Conservation (phyloP, 75 land plant species). For the Pinus albicaulis region DNA sequence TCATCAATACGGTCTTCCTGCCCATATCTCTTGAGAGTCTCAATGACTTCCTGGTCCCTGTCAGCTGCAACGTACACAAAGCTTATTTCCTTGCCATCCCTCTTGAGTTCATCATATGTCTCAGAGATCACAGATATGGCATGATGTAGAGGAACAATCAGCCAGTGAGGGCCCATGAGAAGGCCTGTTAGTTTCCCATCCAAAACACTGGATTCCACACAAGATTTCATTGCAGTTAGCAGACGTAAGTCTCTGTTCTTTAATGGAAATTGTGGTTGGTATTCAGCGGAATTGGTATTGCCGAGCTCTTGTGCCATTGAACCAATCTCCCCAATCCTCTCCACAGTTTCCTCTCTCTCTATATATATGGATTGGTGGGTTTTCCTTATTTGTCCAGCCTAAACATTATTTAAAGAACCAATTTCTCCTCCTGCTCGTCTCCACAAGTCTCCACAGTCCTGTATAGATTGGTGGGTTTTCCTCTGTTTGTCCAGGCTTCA, state of each 20-base stretch:
- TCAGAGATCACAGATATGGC: conserved; percentile 5
- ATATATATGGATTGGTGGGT: too few species aligned
- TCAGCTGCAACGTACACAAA: conserved; percentile 31
- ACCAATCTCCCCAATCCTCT: neutral
- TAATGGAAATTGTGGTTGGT: neutral
- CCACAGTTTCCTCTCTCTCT: too few species aligned
- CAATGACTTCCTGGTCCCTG: conserved; percentile 19
- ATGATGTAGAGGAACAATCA: conserved; percentile 16
- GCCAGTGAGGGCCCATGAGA: conserved; percentile 33
- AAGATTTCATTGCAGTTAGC: neutral
- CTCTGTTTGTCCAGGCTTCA: too few species aligned
- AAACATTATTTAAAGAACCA: neutral
- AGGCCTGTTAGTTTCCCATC: conserved; percentile 14
- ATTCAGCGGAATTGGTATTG: neutral
- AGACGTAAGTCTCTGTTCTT: neutral
- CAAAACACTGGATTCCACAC: conserved; percentile 12
- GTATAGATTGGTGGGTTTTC: too few species aligned
- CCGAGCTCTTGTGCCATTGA: conserved; percentile 4
- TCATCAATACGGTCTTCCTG: conserved; percentile 15
- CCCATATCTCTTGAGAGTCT: conserved; percentile 14
- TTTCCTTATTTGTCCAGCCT: too few species aligned
- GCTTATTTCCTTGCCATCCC: conserved; percentile 10
- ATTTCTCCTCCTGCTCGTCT: too few species aligned
- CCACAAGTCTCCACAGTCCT: too few species aligned
- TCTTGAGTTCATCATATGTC: conserved; percentile 15